A percentile compares a stretch with the other conserved stretches of the same genome.
Evolutionary conservation across 306 rosid species (phyloP).

Genomic region (Glycine tomentella): DNA sequence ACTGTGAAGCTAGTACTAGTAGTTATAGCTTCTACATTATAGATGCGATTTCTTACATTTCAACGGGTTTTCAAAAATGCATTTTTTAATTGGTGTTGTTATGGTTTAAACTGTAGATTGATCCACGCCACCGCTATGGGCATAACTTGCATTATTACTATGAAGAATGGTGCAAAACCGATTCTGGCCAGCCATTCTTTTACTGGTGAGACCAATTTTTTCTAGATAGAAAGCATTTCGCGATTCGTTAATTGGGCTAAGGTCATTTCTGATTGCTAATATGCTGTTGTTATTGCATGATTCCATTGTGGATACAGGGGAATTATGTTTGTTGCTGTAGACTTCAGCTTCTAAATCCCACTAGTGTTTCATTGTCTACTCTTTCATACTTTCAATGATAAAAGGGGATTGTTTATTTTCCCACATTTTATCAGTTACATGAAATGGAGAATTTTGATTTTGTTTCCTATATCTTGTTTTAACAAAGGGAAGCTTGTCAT

Average conservation of each 20-base stretch:
- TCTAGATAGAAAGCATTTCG: not conserved
- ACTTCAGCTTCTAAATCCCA: not conserved
- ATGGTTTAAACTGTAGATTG: constrained; percentile 64
- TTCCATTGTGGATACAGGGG: constrained; percentile 25
- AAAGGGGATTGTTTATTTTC: not conserved
- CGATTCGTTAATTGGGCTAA: not conserved
- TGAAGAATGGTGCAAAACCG: constrained; percentile 78
- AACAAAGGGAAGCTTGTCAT: not conserved
- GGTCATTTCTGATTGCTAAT: not conserved
- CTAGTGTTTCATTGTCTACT: not conserved
- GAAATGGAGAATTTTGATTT: constrained; percentile 9
- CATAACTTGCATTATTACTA: constrained; percentile 86
- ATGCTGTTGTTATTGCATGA: constrained; percentile 17
- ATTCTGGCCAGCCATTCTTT: constrained; percentile 91
- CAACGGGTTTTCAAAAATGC: not conserved
- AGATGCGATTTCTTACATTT: not conserved
- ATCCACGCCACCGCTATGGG: constrained; percentile 98
- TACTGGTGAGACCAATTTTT: constrained; percentile 66
- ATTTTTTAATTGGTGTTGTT: not conserved
- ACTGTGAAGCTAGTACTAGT: not conserved
- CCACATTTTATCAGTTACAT: not conserved
- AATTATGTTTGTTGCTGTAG: not conserved
- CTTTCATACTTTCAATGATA: not conserved
- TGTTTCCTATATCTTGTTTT: constrained; percentile 35
- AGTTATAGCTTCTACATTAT: not conserved